phyloP scores from a whole-genome alignment of 371 early-diverging fungal genomes.

The Circinella umbellata region DNA sequence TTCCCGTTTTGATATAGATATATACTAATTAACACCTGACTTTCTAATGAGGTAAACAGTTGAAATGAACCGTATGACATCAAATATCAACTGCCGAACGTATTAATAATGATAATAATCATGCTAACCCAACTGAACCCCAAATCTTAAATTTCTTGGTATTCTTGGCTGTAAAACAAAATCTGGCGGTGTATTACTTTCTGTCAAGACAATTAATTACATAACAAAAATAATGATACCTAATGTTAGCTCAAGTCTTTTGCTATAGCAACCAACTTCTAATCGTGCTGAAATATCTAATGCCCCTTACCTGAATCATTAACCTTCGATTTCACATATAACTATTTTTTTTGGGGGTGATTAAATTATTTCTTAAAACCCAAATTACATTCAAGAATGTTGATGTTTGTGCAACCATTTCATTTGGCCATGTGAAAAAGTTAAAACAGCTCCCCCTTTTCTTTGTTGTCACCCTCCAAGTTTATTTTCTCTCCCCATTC shows the following conservation, averaged over 20 bases:
- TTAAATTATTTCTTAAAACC: no score
- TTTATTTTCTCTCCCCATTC: neutral
- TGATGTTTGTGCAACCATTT: neutral
- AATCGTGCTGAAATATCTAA: no score
- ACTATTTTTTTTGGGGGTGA: no score
- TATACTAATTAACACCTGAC: constrained; percentile 1
- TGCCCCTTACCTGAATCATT: no score
- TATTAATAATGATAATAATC: neutral
- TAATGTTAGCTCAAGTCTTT: no score
- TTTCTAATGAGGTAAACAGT: constrained; percentile 4
- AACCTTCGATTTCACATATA: no score
- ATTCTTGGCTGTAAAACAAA: neutral
- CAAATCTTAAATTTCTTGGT: neutral
- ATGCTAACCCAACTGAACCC: neutral
- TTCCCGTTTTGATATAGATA: no score
- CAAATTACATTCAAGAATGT: no score
- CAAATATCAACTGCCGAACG: neutral
- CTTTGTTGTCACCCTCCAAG: no score
- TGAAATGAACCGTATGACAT: constrained; percentile 12
- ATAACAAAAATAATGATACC: no score
- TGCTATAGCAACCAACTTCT: no score
- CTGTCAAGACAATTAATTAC: no score
- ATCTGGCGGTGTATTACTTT: neutral
- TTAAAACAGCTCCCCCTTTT: neutral
- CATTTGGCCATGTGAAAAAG: constrained; percentile 6